Percentiles rank a stretch among this genome's conserved stretches.
These are phyloP conservation scores for Lophiostoma macrostomum DNA, from an alignment of 495 filamentous ascomycete genomes.

Conservation along the genomic window DNA sequence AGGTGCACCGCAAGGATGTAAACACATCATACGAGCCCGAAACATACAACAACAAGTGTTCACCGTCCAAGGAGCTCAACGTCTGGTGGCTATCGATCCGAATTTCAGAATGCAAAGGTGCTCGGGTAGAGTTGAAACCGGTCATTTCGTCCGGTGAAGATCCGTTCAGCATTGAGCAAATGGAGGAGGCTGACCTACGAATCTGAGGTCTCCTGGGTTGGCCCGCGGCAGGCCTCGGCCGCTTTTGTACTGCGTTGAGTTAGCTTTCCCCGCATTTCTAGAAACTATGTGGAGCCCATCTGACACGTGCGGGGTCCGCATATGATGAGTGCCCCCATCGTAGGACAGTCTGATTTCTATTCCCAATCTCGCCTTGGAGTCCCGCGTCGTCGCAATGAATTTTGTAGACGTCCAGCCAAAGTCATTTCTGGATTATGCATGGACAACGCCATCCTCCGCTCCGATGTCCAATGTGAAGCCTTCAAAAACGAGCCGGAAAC, in stretches of 20 bases:
- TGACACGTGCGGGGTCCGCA: constrained; percentile 22
- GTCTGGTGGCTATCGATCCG: too few relatives aligned
- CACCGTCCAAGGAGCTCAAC: too few relatives aligned
- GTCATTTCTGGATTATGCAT: constrained; percentile 29
- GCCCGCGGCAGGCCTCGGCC: neutral
- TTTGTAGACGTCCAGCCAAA: constrained; percentile 23
- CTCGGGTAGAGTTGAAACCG: too few relatives aligned
- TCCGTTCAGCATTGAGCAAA: too few relatives aligned
- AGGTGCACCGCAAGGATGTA: too few relatives aligned
- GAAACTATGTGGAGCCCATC: constrained; percentile 19
- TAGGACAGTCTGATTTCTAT: constrained; percentile 1
- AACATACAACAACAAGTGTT: too few relatives aligned
- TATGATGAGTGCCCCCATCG: neutral
- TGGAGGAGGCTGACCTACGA: too few relatives aligned
- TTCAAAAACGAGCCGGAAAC: constrained; percentile 30
- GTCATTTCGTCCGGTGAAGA: too few relatives aligned
- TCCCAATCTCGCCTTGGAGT: constrained; percentile 18
- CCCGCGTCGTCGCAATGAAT: constrained; percentile 12
- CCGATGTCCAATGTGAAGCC: constrained; percentile 1
- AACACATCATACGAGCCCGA: too few relatives aligned
- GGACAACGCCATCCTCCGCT: constrained; percentile 20
- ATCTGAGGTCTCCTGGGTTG: too few relatives aligned
- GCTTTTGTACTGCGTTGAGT: neutral
- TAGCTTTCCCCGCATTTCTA: constrained; percentile 23
- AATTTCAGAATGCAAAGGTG: too few relatives aligned